Conservation (phyloP, 768 basidiomycete genomes). For the Glaciozyma antarctica region DNA sequence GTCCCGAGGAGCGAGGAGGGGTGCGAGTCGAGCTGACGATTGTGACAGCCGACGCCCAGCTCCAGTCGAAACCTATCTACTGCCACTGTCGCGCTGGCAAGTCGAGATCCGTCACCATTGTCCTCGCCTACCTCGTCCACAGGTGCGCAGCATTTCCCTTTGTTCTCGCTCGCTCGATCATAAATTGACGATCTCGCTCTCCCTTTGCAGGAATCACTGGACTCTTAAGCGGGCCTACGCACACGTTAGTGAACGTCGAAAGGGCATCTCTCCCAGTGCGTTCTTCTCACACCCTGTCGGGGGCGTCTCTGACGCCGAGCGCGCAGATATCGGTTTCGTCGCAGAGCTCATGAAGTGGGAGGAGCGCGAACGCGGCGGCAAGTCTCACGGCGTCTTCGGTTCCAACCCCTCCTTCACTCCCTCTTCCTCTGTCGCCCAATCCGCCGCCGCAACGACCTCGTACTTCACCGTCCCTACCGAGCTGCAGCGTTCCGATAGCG, state of each 20-base stretch:
- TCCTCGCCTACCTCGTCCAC: conserved; percentile 94
- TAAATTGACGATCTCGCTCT: neutral
- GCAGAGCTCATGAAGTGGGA: conserved; percentile 95
- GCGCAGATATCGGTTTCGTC: conserved; percentile 69
- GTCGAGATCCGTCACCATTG: conserved; percentile 88
- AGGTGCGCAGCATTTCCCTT: conserved; percentile 34
- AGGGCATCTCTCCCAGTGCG: conserved; percentile 75
- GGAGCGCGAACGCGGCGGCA: conserved; percentile 55
- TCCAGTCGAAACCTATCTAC: conserved; percentile 80
- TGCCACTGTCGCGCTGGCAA: conserved; percentile 96
- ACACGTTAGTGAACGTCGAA: conserved; percentile 82
- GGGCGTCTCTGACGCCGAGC: neutral
- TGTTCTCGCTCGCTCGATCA: neutral
- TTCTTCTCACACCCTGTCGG: neutral
- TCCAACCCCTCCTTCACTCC: neutral
- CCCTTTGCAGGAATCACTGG: conserved; percentile 65
- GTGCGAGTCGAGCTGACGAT: neutral
- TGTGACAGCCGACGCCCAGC: conserved; percentile 68
- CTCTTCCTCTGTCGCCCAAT: neutral
- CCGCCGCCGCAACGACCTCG: neutral
- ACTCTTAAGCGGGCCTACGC: conserved; percentile 80
- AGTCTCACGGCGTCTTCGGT: conserved; percentile 2
- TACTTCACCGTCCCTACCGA: neutral
- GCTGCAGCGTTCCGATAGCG: neutral
- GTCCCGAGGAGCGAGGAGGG: conserved; percentile 35